phyloP scores from a whole-genome alignment of 208 protist genomes.

The Acanthamoeba divionensis region DNA sequence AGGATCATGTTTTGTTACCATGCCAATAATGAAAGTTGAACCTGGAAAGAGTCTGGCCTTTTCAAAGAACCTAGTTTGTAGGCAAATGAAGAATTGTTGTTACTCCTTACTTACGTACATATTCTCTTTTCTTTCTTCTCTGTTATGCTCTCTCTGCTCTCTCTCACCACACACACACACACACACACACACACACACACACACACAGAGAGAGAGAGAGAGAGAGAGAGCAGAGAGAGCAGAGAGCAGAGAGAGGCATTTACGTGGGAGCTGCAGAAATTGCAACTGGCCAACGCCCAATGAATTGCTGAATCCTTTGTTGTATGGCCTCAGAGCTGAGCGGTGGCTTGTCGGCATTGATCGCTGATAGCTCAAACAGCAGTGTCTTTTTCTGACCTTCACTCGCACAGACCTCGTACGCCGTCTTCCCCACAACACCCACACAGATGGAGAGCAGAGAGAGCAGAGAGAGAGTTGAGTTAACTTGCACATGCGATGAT shows the following conservation, averaged over 20 bases:
- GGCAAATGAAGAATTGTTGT: background rate
- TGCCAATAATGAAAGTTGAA: constrained; percentile 15
- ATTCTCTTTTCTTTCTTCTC: no score
- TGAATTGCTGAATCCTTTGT: background rate
- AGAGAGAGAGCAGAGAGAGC: background rate
- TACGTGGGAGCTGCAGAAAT: background rate
- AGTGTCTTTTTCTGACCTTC: background rate
- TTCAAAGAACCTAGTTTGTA: background rate
- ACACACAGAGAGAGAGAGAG: no score
- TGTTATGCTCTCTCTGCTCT: no score
- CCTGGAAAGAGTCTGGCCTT: background rate
- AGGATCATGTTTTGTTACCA: no score
- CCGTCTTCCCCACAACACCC: background rate
- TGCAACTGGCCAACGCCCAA: background rate
- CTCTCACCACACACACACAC: no score
- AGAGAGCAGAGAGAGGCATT: background rate
- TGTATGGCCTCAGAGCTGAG: background rate
- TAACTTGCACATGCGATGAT: background rate
- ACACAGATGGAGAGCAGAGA: background rate
- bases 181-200: no score
- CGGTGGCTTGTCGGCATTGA: constrained; percentile 38
- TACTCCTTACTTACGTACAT: no score
- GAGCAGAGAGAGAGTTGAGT: background rate
- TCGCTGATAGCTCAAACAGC: background rate
- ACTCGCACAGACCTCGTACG: background rate